These are phyloP conservation scores for Leccinum subgranulosum DNA, from an alignment of 768 basidiomycete genomes.

Conservation along the genomic window DNA sequence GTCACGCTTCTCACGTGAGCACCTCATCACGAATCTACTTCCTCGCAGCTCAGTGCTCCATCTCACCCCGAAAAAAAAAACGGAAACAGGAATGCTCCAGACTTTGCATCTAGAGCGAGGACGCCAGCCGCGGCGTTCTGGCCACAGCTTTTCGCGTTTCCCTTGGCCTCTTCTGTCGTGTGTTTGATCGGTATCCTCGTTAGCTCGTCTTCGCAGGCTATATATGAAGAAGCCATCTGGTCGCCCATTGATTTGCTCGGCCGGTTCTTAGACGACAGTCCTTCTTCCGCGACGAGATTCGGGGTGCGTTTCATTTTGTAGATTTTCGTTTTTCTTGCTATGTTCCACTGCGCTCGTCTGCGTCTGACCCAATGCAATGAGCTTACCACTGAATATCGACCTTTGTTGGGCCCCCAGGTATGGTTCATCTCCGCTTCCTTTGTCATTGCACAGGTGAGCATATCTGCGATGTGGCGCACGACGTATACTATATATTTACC, in stretches of 20 bases:
- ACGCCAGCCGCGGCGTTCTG: slow-evolving; percentile 55
- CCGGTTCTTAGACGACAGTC: slow-evolving; percentile 62
- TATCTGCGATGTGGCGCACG: not conserved
- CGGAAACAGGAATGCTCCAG: slow-evolving; percentile 59
- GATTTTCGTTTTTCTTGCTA: not conserved
- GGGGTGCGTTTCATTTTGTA: slow-evolving; percentile 38
- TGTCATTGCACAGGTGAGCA: slow-evolving; percentile 66
- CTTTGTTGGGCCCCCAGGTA: slow-evolving; percentile 36
- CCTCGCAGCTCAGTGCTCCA: not conserved
- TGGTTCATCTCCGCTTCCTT: slow-evolving; percentile 81
- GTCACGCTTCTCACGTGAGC: slow-evolving; percentile 67
- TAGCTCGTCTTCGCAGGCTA: slow-evolving; percentile 68
- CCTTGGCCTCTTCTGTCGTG: slow-evolving; percentile 69
- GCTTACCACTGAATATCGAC: not conserved
- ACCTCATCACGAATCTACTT: not conserved
- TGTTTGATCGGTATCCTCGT: slow-evolving; percentile 82
- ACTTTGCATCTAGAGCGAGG: slow-evolving; percentile 65
- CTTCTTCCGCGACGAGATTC: slow-evolving; percentile 64
- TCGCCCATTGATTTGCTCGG: slow-evolving; percentile 70
- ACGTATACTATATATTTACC: slow-evolving; percentile 4
- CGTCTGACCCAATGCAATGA: not conserved
- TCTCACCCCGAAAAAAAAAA: slow-evolving; percentile 10
- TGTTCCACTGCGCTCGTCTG: not conserved
- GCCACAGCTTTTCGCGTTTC: slow-evolving; percentile 70
- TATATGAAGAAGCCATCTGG: slow-evolving; percentile 80